These are phyloP conservation scores for Polyplosphaeria fusca DNA, from an alignment of 495 filamentous ascomycete genomes.

Conservation along the genomic window DNA sequence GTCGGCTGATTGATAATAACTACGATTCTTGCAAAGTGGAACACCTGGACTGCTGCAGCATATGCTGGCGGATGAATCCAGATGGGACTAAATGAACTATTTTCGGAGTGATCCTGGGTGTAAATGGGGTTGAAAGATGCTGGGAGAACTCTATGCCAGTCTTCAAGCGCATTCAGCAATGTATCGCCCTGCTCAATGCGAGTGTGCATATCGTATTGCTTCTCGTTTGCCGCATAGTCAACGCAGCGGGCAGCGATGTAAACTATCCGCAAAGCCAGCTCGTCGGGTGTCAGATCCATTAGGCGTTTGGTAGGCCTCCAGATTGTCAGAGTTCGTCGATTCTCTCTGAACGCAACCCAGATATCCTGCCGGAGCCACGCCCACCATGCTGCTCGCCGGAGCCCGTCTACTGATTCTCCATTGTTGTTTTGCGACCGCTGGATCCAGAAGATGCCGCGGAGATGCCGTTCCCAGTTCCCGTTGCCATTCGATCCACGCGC, in stretches of 20 bases:
- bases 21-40: slow-evolving; percentile 19
- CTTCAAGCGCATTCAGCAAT: slow-evolving; percentile 15
- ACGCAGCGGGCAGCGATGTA: slow-evolving; percentile 20
- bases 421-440: slow-evolving; percentile 42
- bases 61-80: slow-evolving; percentile 19
- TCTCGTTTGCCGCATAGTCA: slow-evolving; percentile 22
- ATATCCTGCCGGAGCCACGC: slow-evolving; percentile 42
- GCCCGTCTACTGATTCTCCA: slow-evolving; percentile 37
- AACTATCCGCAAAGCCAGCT: slow-evolving; percentile 12
- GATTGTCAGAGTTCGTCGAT: slow-evolving; percentile 31
- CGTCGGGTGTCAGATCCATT: slow-evolving; percentile 11
- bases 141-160: slow-evolving; percentile 10
- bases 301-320: slow-evolving; percentile 32
- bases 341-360: slow-evolving; percentile 38
- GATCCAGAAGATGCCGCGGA: slow-evolving; percentile 42
- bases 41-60: slow-evolving; percentile 10
- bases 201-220: slow-evolving; percentile 13
- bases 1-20: slow-evolving; percentile 19
- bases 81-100: slow-evolving; percentile 4
- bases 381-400: slow-evolving; percentile 44
- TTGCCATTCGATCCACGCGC: slow-evolving; percentile 10
- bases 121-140: slow-evolving; percentile 16
- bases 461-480: slow-evolving; percentile 41
- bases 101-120: background rate
- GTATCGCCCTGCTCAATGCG: slow-evolving; percentile 18